Percentiles rank a stretch among this genome's conserved stretches.
Evolutionary conservation across 139 green algal genomes (phyloP).

Genomic region (Asterochloris sp.): DNA sequence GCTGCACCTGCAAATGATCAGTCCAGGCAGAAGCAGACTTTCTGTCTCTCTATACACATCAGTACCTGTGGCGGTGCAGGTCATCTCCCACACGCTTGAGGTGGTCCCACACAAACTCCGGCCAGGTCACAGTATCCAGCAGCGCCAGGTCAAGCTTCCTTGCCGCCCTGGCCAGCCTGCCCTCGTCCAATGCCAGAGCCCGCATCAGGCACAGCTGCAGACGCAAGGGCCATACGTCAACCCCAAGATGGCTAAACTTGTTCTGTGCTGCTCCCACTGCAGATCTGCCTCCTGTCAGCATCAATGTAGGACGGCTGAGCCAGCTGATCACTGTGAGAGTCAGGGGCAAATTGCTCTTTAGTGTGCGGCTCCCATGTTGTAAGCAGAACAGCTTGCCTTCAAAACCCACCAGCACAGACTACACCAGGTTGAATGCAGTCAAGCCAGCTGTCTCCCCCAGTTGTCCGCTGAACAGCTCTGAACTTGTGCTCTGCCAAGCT

Average conservation of each 20-base stretch:
- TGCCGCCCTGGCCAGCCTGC: conserved; percentile 26
- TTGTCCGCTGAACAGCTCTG: no score
- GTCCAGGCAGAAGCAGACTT: no score
- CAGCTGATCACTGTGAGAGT: no score
- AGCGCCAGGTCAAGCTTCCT: conserved; percentile 41
- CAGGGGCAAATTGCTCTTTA: no score
- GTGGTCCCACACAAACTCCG: conserved; percentile 70
- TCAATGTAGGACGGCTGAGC: no score
- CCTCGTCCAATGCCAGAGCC: conserved; percentile 48
- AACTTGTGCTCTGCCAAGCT: no score
- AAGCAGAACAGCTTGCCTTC: no score
- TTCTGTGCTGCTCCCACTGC: background rate
- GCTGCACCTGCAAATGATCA: no score
- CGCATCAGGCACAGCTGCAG: conserved; percentile 52
- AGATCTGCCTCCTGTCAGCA: background rate
- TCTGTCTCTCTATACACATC: background rate
- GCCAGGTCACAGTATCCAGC: conserved; percentile 70
- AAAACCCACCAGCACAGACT: no score
- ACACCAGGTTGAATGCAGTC: no score
- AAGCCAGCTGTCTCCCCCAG: no score
- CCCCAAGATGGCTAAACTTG: background rate
- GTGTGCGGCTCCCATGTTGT: no score
- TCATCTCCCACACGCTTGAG: conserved; percentile 36
- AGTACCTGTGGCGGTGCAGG: background rate
- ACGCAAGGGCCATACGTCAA: background rate